Evolutionary conservation across 805 yeast species (phyloP).

Genomic region (Teunomyces panamensis): DNA sequence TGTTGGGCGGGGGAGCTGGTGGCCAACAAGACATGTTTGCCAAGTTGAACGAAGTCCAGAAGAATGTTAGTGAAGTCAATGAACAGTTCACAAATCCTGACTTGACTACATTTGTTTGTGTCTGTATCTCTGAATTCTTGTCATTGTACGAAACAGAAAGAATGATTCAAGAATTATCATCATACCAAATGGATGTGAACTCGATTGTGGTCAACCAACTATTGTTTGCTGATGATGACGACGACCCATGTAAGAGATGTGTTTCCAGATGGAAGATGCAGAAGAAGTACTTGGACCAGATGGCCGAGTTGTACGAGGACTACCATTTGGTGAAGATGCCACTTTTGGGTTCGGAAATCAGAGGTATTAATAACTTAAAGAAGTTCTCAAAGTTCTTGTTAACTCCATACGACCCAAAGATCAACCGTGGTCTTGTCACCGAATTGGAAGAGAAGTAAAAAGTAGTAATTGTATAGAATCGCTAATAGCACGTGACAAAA

Average conservation of each 20-base stretch:
- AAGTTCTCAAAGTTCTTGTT: constrained; percentile 80
- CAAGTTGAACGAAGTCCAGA: constrained; percentile 78
- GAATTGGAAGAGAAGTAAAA: constrained; percentile 49
- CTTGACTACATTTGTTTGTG: constrained; percentile 92
- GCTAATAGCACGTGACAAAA: constrained; percentile 3
- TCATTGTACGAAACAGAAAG: constrained; percentile 97
- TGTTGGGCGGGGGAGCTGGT: constrained; percentile 76
- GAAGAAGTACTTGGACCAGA: constrained; percentile 89
- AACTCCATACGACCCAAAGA: constrained; percentile 69
- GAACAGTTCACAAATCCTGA: constrained; percentile 96
- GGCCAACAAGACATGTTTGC: constrained; percentile 69
- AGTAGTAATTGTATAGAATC: neutral
- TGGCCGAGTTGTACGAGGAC: constrained; percentile 94
- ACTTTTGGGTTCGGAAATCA: constrained; percentile 87
- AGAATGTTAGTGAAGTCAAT: constrained; percentile 81
- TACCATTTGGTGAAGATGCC: constrained; percentile 97
- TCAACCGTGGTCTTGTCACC: constrained; percentile 51
- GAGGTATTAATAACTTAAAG: constrained; percentile 85
- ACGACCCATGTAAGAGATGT: constrained; percentile 81
- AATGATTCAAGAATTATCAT: constrained; percentile 92
- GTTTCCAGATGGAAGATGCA: constrained; percentile 94
- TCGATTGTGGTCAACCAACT: constrained; percentile 95
- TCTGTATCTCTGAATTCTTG: constrained; percentile 94
- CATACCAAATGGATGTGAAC: constrained; percentile 94
- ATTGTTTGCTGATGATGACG: constrained; percentile 77